Base-by-base conservation (phyloP, 768 basidiomycete genomes). In the Pulveroboletus sp. region DNA sequence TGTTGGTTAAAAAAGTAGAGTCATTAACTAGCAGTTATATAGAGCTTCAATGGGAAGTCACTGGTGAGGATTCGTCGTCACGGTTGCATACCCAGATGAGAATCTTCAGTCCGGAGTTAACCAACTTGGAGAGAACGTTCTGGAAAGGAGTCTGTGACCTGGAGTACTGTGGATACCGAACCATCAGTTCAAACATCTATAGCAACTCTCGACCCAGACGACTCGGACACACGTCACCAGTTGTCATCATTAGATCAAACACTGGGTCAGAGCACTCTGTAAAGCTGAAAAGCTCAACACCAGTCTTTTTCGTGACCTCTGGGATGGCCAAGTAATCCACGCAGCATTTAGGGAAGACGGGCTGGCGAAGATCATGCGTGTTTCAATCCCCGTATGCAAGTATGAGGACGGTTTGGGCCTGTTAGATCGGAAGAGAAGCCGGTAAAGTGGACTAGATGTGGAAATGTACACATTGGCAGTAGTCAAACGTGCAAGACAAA, bases 191-290 rank as follows among this genome's bases (percentile, higher is more conserved):
- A 5, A 7, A 43, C 35, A 6, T 12, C 34, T 37, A n/a, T n/a
- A 17, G 20, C 4, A 19, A 10, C 14, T 13, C 11, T 4, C 39
- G n/a, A 37, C 0, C n/a, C n/a, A n/a, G n/a, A n/a, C n/a, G n/a
- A n/a, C n/a, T n/a, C n/a, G n/a, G 35, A 55, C 76, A 47, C 47
- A 81, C 80, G 63, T 85, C 84, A 20, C 82, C 84, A 0, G 83
- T 84, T 33, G 49, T 67, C 3, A 31, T 51, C 56, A 85, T 80
- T n/a, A 73, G 50, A 7, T 61, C 50, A 38, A 66, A 74, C 0
- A 77, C 72, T 0, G 75, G 57, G 49, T 74, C 45, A 0, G 79
- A 53, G 43, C 84, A 86, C 53, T 80, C 76, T 9, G 54, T 40
- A 55, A 82, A 85, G 1, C 50, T 57, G 20, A 58, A 55, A n/a